Percentiles rank a stretch among this genome's conserved stretches.
Conservation (phyloP, 768 basidiomycete species). For the Lactarius quietus region DNA sequence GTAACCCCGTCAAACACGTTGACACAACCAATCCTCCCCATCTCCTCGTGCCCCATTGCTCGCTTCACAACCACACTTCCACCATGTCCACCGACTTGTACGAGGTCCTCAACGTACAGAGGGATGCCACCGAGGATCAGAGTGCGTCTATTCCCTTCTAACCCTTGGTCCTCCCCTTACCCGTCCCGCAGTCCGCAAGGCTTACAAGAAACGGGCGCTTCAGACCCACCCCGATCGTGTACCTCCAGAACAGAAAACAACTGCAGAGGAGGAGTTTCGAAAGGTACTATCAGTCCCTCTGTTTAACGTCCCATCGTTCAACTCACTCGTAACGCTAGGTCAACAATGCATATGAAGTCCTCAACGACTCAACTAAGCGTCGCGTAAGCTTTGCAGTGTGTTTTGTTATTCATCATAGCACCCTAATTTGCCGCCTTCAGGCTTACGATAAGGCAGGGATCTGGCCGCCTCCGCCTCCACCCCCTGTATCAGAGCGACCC, state of each 20-base stretch:
- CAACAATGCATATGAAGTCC: conserved; percentile 75
- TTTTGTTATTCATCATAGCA: neutral
- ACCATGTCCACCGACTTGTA: conserved; percentile 60
- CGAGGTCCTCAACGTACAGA: conserved; percentile 52
- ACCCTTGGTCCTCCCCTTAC: neutral
- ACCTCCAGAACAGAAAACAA: conserved; percentile 52
- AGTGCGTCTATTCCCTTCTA: conserved; percentile 42
- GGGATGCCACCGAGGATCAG: conserved; percentile 58
- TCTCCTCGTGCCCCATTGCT: conserved; percentile 14
- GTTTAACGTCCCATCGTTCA: neutral
- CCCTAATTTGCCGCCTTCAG: conserved; percentile 33
- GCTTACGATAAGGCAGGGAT: conserved; percentile 67
- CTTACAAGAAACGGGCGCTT: conserved; percentile 71
- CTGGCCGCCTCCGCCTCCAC: conserved; percentile 75
- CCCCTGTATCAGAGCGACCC: conserved; percentile 16
- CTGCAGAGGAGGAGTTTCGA: conserved; percentile 57
- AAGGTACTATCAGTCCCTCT: conserved; percentile 34
- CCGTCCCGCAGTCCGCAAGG: conserved; percentile 56
- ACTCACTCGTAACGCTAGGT: conserved; percentile 41
- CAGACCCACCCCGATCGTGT: conserved; percentile 76
- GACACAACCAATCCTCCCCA: neutral
- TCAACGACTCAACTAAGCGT: conserved; percentile 59
- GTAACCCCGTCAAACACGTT: conserved; percentile 8
- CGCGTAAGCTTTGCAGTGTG: conserved; percentile 37
- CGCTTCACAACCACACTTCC: neutral